Evolutionary conservation across 2,329 filamentous ascomycete species (phyloP), one percentile per base, ranked within the genome.

Genomic region (Hawksworthiomyces lignivorus): DNA sequence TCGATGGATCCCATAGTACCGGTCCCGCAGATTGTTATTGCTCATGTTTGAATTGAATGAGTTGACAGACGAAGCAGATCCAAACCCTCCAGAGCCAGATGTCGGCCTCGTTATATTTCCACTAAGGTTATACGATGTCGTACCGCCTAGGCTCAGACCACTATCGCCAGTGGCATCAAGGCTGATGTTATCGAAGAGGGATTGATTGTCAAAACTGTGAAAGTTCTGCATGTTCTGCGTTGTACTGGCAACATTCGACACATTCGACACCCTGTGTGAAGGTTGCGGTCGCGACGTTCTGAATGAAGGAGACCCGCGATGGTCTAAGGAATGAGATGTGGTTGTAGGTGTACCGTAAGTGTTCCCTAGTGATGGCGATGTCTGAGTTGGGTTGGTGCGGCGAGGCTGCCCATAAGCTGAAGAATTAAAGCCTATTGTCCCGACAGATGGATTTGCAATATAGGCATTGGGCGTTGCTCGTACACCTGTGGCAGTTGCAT

Each of bases 141-240:
- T 20, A 21, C 29, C 41, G 20, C 48, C 49, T 7, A 60, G 40
- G 2, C 51, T 51, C 33, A 60, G 44, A 3, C 50, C 42, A 38
- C 50, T 32, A 48, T 49, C 49, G 37, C 48, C n/a, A 48, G 53
- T 31, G 20, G 48, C 40, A 33, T 62, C 59, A 3, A 62, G 47
- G 21, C 46, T 44, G 9, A 60, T 53, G 36, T 56, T 54, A 26
- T 62, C 59, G 19, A 52, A 50, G 7, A 52, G 12, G 1, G 44
- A 43, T 2, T 47, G 37, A 26, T 40, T 44, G 20, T 54, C 50
- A 29, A 55, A 56, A 12, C 43, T 45, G 22, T 49, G 48, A 22
- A 55, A 56, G 17, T 33, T 24, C n/a, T 49, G 47, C 17, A 56
- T 46, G 15, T 37, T 46, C 20, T 51, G 48, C 14, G 47, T 26